A percentile compares a stretch with the other conserved stretches of the same genome.
These are phyloP conservation scores for Floccularia luteovirens DNA, from an alignment of 768 basidiomycete species.

Conservation along the genomic window DNA sequence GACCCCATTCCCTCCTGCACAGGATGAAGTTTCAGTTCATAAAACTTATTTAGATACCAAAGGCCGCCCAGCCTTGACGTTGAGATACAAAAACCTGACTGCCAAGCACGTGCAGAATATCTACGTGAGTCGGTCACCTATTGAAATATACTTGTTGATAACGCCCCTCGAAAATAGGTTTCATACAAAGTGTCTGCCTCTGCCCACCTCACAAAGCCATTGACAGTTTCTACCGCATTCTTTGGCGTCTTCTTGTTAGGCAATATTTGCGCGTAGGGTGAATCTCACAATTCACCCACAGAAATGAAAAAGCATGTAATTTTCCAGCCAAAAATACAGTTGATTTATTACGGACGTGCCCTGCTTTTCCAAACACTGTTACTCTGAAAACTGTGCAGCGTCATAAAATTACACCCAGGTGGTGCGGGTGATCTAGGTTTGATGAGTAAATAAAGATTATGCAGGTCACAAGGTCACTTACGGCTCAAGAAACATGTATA, in stretches of 20 bases:
- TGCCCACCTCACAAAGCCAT: slow-evolving; percentile 83
- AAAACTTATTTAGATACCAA: slow-evolving; percentile 87
- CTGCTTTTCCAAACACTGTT: neutral
- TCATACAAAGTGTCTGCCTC: slow-evolving; percentile 76
- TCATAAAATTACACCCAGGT: slow-evolving; percentile 29
- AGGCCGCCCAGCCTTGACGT: slow-evolving; percentile 74
- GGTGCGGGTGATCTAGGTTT: slow-evolving; percentile 25
- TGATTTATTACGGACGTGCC: too few species aligned
- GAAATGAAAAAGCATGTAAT: slow-evolving; percentile 27
- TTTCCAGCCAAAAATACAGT: slow-evolving; percentile 13
- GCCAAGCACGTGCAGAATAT: slow-evolving; percentile 74
- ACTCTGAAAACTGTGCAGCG: slow-evolving; percentile 31
- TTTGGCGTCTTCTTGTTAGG: slow-evolving; percentile 54
- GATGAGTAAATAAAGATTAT: slow-evolving; percentile 1
- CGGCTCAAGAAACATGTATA: slow-evolving; percentile 42
- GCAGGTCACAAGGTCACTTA: slow-evolving; percentile 19
- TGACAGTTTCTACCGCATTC: slow-evolving; percentile 69
- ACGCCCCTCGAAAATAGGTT: slow-evolving; percentile 47
- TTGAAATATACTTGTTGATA: slow-evolving; percentile 1
- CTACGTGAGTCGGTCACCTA: slow-evolving; percentile 50
- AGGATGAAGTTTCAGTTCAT: slow-evolving; percentile 56
- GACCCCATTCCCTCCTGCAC: slow-evolving; percentile 71
- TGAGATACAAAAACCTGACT: slow-evolving; percentile 70
- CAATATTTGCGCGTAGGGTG: slow-evolving; percentile 34
- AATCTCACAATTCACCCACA: slow-evolving; percentile 39